Evolutionary conservation across 148 eudicot species (phyloP).

Genomic region (Dysphania ambrosioides): DNA sequence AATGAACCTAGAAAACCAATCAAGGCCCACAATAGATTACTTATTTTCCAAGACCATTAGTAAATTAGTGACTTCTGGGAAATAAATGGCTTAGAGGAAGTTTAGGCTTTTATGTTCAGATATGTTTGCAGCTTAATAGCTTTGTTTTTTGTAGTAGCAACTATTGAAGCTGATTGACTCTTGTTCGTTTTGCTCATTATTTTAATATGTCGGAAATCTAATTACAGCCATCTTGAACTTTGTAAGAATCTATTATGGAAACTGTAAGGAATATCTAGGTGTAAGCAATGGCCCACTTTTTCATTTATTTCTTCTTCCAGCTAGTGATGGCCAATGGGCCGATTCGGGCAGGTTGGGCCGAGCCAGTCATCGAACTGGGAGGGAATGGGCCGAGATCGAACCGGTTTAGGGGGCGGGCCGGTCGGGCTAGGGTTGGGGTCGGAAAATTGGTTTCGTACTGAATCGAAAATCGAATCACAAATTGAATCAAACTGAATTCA

Average conservation of each 20-base stretch:
- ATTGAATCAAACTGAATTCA: too few relatives aligned
- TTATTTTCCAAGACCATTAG: too few relatives aligned
- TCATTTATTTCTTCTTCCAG: slow-evolving; percentile 39
- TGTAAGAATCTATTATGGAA: slow-evolving; percentile 36
- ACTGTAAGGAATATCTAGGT: not conserved
- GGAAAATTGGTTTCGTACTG: too few relatives aligned
- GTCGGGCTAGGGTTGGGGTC: too few relatives aligned
- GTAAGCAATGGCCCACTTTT: slow-evolving; percentile 11
- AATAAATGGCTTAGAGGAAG: not conserved
- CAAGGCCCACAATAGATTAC: too few relatives aligned
- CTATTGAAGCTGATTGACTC: not conserved
- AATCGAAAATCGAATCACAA: too few relatives aligned
- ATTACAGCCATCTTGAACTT: slow-evolving; percentile 75
- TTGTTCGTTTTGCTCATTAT: not conserved
- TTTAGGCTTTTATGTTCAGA: not conserved
- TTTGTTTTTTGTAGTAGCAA: not conserved
- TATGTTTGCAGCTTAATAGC: not conserved
- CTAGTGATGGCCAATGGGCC: too few relatives aligned
- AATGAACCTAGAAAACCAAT: not conserved
- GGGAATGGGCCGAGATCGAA: too few relatives aligned
- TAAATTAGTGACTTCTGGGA: not conserved
- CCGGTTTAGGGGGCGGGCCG: too few relatives aligned
- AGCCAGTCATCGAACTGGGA: too few relatives aligned
- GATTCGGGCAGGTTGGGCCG: too few relatives aligned
- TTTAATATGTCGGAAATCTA: slow-evolving; percentile 66